A percentile compares a stretch with the other conserved stretches of the same genome.
phyloP scores from a whole-genome alignment of 2,329 filamentous ascomycete genomes.

The Amesomyces nigricolor region DNA sequence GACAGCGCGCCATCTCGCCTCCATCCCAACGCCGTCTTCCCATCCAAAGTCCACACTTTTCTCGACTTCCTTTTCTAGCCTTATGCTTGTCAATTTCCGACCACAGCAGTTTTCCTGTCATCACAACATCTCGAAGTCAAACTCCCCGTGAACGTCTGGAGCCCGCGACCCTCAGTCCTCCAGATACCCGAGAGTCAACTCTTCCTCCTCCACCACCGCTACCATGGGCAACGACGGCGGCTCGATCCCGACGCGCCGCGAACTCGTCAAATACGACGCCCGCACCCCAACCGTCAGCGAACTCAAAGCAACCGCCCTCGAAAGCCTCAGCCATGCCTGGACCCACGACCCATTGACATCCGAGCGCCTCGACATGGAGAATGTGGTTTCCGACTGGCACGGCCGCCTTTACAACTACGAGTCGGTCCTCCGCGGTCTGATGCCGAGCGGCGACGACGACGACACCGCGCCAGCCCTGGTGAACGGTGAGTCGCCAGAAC shows the following conservation, averaged over 20 bases:
- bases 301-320: conserved; percentile 80
- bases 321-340: conserved; percentile 84
- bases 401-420: conserved; percentile 95
- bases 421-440: conserved; percentile 62
- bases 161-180: too few relatives aligned
- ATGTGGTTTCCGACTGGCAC: conserved; percentile 76
- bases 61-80: too few relatives aligned
- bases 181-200: too few relatives aligned
- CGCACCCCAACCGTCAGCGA: conserved; percentile 76
- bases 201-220: not conserved
- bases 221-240: conserved; percentile 96
- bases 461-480: conserved; percentile 17
- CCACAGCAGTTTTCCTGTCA: too few relatives aligned
- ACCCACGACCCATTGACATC: conserved; percentile 81
- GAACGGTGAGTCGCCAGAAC: conserved; percentile 27
- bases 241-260: conserved; percentile 89
- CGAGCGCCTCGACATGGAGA: conserved; percentile 59
- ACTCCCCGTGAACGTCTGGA: too few relatives aligned
- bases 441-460: conserved; percentile 49
- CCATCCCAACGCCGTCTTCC: too few relatives aligned
- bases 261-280: conserved; percentile 91
- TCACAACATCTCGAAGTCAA: too few relatives aligned
- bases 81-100: too few relatives aligned
- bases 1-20: too few relatives aligned
- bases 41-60: too few relatives aligned